phyloP scores from a whole-genome alignment of 176 grass and related monocot species.

The Zizania latifolia region DNA sequence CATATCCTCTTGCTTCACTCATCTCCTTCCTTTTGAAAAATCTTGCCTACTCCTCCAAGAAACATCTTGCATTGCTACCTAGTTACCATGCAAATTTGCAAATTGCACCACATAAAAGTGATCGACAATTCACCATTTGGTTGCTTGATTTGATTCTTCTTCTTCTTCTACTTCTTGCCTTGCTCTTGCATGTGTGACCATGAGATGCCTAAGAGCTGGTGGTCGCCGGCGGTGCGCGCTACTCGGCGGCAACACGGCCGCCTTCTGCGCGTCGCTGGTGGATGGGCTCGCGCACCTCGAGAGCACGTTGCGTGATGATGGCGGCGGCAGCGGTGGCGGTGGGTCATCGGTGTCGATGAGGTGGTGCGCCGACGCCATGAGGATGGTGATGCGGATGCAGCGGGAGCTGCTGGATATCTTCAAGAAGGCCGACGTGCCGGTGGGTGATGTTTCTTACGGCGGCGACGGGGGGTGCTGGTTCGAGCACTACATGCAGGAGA shows the following conservation, averaged over 20 bases:
- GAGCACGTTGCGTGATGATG: constrained; percentile 27
- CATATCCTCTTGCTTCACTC: constrained; percentile 65
- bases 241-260: constrained; percentile 32
- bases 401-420: constrained; percentile 55
- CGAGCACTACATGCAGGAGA: constrained; percentile 98
- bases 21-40: constrained; percentile 35
- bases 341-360: constrained; percentile 48
- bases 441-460: not conserved
- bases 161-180: not conserved
- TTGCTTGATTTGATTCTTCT: not conserved
- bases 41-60: constrained; percentile 29
- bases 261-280: constrained; percentile 67
- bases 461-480: constrained; percentile 46
- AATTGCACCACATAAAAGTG: not conserved
- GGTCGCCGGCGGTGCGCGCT: not conserved
- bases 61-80: constrained; percentile 4
- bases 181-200: not conserved
- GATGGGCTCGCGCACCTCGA: constrained; percentile 58
- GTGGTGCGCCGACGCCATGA: constrained; percentile 76
- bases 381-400: constrained; percentile 88
- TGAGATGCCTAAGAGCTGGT: constrained; percentile 1
- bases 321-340: not conserved
- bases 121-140: not conserved
- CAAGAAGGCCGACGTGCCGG: constrained; percentile 54
- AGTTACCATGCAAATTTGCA: not conserved